Evolutionary conservation across 495 filamentous ascomycete genomes (phyloP), one percentile per base, ranked within the genome.

Genomic region (Thermothielavioides terrestris): DNA sequence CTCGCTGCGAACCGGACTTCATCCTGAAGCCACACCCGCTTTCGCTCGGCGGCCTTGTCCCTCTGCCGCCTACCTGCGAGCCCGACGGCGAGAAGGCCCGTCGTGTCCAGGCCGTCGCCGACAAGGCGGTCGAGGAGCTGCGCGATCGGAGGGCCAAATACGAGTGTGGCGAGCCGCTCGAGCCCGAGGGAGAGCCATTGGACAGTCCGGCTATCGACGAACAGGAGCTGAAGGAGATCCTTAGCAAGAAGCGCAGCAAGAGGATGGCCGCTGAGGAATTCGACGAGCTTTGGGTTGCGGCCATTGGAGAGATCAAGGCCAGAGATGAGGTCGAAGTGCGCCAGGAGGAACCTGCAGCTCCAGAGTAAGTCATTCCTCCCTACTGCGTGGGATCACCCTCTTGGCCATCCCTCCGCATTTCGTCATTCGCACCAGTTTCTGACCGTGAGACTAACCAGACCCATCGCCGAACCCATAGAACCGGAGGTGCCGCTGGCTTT

Each of bases 21-120:
- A 74, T 97, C 40, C 76, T 92, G 23, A 83, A 85, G 61, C 76
- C 83, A 6, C 92, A 96, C 65, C 91, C 89, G 6, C 73, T 95
- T 11, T 81, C 89, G 0, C 60, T 96, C 0, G 81, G 83, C 20
- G 91, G 92, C 4, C 58, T 92, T 12, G 59, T 96, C 8, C 92
- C 92, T 15, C 69, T 97, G 23, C 79, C 91, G 1, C 91, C 92
- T 11, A 88, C 85, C n/a, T 98, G 92, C 63, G 91, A 95, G 63
- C 83, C 94, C 1, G 94, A 98, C 63, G 86, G 89, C 42, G 87
- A 91, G 63, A 96, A 95, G 61, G 86, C 84, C 17, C 84, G 89
- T 40, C 81, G 83, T 22, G 87, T 96, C 37, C 84, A 88, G 58
- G 79, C 83, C 31, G 88, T 98, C 21, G 88, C 88, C 4, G 84